Evolutionary conservation across 805 yeast genomes (phyloP), one percentile per base, ranked within the genome.

Genomic region (Kregervanrija delftensis): DNA sequence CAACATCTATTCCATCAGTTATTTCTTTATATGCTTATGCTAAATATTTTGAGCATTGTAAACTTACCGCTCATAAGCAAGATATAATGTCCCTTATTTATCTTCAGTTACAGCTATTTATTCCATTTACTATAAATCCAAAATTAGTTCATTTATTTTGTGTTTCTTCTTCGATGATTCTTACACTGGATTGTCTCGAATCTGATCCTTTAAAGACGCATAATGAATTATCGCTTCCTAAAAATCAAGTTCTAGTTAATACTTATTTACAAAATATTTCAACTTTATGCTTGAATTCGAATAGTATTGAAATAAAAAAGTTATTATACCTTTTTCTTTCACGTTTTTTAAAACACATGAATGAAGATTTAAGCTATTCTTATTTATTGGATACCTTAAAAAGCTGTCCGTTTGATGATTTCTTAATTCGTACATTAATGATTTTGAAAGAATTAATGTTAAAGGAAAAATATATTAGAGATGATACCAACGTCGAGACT

Each of bases 401-500:
- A 30, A 68, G 74, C 42, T 84, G 91, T 56, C 55, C 61, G 2
- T 77, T 72, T 56, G 78, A 72, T 35, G 73, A 74, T 35, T 75
- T 77, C 16, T 79, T 79, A 52, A 70, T 82, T 17, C 79, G 79
- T 3, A 64, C 79, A 33, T 73, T 87, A 13, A 77, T 82, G 4
- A 78, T 87, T 17, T 71, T 88, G 56, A 87, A 83, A 59, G 87
- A 82, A 52, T 68, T 88, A 49, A 60, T 80, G 51, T 53, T 73
- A 5, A 72, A 74, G 49, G 54, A 56, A 13, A 54, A 36, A 42
- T 55, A 49, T 51, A 30, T 37, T 33, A 5, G 11, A 15, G 37
- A 40, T 48, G 34, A 17, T 42, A 22, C 28, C 8, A 6, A 6
- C 6, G 28, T 5, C 5, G 28, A 22, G 28, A 22, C 6, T 22